A percentile compares a stretch with the other conserved stretches of the same genome.
Evolutionary conservation across 1,139 yeast genomes (phyloP).

Genomic region (Chernovozyma sophiae-reginae): DNA sequence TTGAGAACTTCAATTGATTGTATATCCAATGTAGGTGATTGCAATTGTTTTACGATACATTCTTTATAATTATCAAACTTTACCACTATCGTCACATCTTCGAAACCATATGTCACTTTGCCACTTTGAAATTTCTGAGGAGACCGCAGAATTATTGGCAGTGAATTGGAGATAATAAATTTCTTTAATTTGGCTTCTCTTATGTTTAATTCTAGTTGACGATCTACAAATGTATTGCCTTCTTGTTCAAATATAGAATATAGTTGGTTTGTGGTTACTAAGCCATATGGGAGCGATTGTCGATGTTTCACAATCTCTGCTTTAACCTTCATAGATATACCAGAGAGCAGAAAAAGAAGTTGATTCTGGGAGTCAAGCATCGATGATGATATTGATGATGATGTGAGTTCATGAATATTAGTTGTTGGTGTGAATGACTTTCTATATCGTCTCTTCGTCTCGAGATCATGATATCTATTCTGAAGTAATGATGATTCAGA

Average conservation of each 20-base stretch:
- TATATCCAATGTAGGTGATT: conserved; percentile 4
- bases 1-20: conserved; percentile 8
- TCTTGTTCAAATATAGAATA: conserved; percentile 37
- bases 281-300: conserved; percentile 28
- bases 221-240: conserved; percentile 45
- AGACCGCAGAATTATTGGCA: conserved; percentile 41
- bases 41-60: conserved; percentile 13
- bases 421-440: not conserved
- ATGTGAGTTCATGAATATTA: no score
- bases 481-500: conserved; percentile 29
- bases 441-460: conserved; percentile 6
- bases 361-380: conserved; percentile 21
- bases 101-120: conserved; percentile 42
- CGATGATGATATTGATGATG: no score
- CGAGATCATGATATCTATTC: conserved; percentile 16
- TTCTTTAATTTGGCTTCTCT: conserved; percentile 33
- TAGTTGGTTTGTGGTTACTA: conserved; percentile 37
- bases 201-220: conserved; percentile 30
- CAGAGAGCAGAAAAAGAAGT: conserved; percentile 30
- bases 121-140: conserved; percentile 29
- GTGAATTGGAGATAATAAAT: conserved; percentile 42
- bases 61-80: conserved; percentile 22
- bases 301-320: conserved; percentile 39
- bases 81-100: conserved; percentile 39
- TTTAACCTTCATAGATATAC: conserved; percentile 31